Evolutionary conservation across 148 eudicot genomes (phyloP).

Genomic region (Hydrangea macrophylla): DNA sequence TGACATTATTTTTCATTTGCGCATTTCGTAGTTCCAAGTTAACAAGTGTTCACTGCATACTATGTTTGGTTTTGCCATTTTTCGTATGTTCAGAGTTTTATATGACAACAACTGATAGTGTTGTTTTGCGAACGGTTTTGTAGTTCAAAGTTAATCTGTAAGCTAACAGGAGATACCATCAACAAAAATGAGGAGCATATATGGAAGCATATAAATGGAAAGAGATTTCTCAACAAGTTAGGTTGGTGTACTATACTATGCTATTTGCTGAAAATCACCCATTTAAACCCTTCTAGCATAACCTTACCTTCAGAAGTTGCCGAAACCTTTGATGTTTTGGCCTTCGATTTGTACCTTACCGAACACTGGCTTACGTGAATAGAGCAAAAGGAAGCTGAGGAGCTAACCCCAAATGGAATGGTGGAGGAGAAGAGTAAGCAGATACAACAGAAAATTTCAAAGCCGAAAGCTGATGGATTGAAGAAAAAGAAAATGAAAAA

Average conservation of each 20-base stretch:
- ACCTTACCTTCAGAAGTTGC: not conserved
- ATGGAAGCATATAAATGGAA: slow-evolving; percentile 97
- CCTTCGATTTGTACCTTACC: not conserved
- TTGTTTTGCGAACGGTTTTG: too few species aligned
- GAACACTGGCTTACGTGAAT: slow-evolving; percentile 8
- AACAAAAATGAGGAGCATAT: slow-evolving; percentile 95
- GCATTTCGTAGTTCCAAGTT: too few species aligned
- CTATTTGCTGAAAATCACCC: slow-evolving; percentile 1
- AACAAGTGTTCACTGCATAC: too few species aligned
- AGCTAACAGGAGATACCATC: slow-evolving; percentile 68
- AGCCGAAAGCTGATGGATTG: slow-evolving; percentile 24
- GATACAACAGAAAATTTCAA: slow-evolving; percentile 23
- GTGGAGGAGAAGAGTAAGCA: slow-evolving; percentile 25
- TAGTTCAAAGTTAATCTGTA: slow-evolving; percentile 78
- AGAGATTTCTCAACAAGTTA: slow-evolving; percentile 69
- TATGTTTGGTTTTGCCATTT: too few species aligned
- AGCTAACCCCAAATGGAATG: slow-evolving; percentile 24
- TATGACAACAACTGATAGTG: too few species aligned
- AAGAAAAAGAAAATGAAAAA: slow-evolving; percentile 43
- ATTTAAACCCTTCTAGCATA: not conserved
- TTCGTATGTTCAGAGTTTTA: too few species aligned
- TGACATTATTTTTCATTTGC: too few species aligned
- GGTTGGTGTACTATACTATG: slow-evolving; percentile 48
- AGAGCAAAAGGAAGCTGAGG: slow-evolving; percentile 77
- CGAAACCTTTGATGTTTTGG: too few species aligned